Conservation (phyloP, 2,329 filamentous ascomycete genomes). For the Aureobasidium musti region DNA sequence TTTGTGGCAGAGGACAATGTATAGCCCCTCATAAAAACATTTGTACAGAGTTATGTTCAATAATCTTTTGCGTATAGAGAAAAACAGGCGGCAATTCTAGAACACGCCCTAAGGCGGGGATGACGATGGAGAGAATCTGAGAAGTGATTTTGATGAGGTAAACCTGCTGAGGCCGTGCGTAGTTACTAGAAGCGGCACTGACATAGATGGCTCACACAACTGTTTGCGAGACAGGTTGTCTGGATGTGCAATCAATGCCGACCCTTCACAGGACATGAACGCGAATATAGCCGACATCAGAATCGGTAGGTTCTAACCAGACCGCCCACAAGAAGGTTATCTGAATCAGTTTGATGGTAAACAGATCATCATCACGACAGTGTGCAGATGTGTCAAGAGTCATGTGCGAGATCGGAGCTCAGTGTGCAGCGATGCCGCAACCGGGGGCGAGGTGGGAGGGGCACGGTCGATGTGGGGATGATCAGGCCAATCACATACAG, state of each 20-base stretch:
- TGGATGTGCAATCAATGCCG: background rate
- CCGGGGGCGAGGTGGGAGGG: background rate
- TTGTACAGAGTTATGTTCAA: background rate
- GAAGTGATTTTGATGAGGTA: background rate
- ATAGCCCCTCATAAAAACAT: background rate
- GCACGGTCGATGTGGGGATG: background rate
- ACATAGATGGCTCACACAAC: background rate
- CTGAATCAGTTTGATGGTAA: background rate
- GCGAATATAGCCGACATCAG: background rate
- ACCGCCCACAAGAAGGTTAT: background rate
- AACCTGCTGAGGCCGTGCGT: background rate
- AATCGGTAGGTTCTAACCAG: background rate
- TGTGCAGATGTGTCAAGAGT: background rate
- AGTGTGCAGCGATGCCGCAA: background rate
- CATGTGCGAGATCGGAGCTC: constrained; percentile 7
- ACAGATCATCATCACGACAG: constrained; percentile 4
- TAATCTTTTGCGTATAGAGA: background rate
- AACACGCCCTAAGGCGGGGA: constrained; percentile 22
- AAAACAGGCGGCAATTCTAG: background rate
- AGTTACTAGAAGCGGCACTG: background rate
- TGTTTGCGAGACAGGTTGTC: background rate
- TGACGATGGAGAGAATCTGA: background rate
- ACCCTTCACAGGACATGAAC: background rate
- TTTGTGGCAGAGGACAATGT: background rate
- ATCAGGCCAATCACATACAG: constrained; percentile 1